These are phyloP conservation scores for Lactifluus echinatus DNA, from an alignment of 768 basidiomycete genomes.

Conservation along the genomic window DNA sequence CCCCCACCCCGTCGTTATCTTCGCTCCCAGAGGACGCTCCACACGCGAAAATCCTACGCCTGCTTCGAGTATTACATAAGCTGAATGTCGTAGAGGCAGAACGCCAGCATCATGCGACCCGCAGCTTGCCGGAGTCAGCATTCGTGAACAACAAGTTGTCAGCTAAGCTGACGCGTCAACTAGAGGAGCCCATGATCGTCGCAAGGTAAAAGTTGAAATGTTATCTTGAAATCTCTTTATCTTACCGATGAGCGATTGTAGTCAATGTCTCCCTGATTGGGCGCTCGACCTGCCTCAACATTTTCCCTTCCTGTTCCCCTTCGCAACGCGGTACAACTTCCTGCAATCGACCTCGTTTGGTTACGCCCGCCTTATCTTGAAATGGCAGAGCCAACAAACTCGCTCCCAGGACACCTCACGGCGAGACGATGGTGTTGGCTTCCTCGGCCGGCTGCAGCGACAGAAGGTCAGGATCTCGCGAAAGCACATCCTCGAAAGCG, in stretches of 20 bases:
- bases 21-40: constrained; percentile 79
- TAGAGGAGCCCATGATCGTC: constrained; percentile 99
- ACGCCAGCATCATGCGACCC: constrained; percentile 45
- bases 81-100: constrained; percentile 70
- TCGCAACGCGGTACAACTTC: constrained; percentile 95
- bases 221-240: background rate
- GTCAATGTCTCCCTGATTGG: constrained; percentile 97
- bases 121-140: constrained; percentile 64
- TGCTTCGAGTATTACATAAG: constrained; percentile 80
- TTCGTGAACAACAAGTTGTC: constrained; percentile 98
- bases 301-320: constrained; percentile 98
- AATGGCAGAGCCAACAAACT: constrained; percentile 86
- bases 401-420: constrained; percentile 72
- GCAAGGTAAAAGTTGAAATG: constrained; percentile 58
- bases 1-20: constrained; percentile 59
- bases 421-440: constrained; percentile 85
- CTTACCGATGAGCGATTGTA: constrained; percentile 25
- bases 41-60: constrained; percentile 82
- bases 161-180: constrained; percentile 92
- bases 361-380: constrained; percentile 88
- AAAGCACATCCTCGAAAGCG: constrained; percentile 90
- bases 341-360: constrained; percentile 97
- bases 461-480: constrained; percentile 97
- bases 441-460: constrained; percentile 84
- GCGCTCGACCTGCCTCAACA: constrained; percentile 90